Percentiles rank a stretch among this genome's conserved stretches.
These are phyloP conservation scores for Botrytis galanthina DNA, from an alignment of 2,329 filamentous ascomycete genomes.

Conservation along the genomic window DNA sequence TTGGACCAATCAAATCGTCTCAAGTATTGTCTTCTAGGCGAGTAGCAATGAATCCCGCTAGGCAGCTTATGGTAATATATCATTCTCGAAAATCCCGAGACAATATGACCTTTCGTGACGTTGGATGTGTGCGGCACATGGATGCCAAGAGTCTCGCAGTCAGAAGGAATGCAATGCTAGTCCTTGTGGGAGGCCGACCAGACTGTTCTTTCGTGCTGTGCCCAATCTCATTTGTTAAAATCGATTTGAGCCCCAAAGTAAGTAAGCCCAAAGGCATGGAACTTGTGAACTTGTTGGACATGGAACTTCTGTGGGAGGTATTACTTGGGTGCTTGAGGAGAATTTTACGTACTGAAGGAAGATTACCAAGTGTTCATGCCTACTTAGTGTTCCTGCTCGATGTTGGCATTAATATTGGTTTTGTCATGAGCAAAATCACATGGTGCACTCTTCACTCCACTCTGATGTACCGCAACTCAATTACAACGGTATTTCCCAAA, in stretches of 20 bases:
- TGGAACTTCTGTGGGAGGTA: background rate
- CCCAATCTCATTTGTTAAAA: background rate
- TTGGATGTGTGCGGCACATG: conserved; percentile 14
- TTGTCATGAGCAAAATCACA: background rate
- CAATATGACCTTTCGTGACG: conserved; percentile 3
- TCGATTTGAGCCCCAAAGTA: background rate
- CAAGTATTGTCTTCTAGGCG: background rate
- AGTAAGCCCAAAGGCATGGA: background rate
- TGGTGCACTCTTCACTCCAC: background rate
- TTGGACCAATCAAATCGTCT: background rate
- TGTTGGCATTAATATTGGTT: background rate
- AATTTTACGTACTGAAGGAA: conserved; percentile 10
- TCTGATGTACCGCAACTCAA: conserved; percentile 9
- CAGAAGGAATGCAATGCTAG: background rate
- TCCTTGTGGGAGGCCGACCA: background rate
- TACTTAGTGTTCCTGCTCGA: background rate
- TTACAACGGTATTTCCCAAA: conserved; percentile 13
- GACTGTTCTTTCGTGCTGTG: background rate
- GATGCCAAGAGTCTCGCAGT: background rate
- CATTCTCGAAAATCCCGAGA: background rate
- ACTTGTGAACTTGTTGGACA: background rate
- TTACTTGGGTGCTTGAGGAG: conserved; percentile 1
- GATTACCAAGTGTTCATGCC: background rate
- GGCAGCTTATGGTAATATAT: background rate
- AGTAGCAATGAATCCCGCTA: background rate